Conservation (phyloP, 73 alveolate genomes). For the Paramecium tetraurelia region DNA sequence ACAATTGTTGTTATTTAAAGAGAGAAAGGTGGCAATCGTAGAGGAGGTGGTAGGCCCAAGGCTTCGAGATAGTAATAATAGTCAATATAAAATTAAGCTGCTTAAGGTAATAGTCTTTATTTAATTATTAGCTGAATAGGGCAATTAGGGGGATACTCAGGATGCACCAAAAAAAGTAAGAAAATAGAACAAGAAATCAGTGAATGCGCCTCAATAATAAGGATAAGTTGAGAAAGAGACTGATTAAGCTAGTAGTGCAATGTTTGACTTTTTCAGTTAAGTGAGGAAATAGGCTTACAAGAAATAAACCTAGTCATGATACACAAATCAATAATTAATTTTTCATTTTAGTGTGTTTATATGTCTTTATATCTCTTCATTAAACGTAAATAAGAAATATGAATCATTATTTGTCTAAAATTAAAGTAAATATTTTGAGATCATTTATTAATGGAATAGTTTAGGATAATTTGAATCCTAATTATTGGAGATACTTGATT, state of each 20-base stretch:
- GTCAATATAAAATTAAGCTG: neutral
- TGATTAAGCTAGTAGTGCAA: neutral
- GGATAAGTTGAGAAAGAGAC: neutral
- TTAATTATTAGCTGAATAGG: neutral
- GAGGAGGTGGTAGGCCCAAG: neutral
- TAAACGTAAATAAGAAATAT: neutral
- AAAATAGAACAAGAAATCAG: neutral
- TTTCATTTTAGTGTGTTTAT: neutral
- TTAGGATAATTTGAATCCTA: neutral
- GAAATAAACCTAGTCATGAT: neutral
- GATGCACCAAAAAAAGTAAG: neutral
- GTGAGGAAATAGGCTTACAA: neutral
- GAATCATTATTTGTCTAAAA: constrained; percentile 14
- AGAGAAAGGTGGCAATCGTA: neutral
- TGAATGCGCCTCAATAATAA: neutral
- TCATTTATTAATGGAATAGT: neutral
- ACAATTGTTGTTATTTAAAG: neutral
- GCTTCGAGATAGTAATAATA: neutral
- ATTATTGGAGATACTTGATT: neutral
- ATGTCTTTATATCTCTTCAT: neutral
- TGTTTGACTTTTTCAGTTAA: neutral
- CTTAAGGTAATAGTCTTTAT: neutral
- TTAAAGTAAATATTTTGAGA: constrained; percentile 12
- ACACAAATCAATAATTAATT: neutral
- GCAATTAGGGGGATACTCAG: neutral